Base-by-base conservation (phyloP, 169 alveolate genomes). In the Cryptosporidium xiaoi region DNA sequence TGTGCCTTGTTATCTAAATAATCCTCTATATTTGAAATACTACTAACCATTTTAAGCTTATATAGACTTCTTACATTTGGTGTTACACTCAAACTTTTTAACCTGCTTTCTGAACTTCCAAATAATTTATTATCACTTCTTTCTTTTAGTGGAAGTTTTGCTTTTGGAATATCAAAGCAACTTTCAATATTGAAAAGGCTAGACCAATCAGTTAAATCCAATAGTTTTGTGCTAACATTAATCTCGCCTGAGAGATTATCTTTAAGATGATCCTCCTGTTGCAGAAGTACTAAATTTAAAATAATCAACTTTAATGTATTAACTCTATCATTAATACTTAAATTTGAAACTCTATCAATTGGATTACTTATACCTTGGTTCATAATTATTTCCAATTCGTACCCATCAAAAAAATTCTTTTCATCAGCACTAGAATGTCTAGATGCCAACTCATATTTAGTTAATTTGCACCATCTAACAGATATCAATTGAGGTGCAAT, bases 401-500 rank as follows among this genome's bases (percentile, higher is more conserved):
- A 60, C 3, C 66, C 46, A 40, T 29, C 51, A 44, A 13, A 77
- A 58, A 20, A 53, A 60, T 60, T 50, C 18, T 20, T 29, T 18
- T 6, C 15, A 18, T 60, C 56, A 13, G 13, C 33, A 31, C 53
- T 68, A 18, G 87, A 77, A 13, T 40, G 20, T 12, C 16, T 7
- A n/a, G 20, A 18, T 51, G 2, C 48, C 34, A 51, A 20, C 12
- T 34, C 40, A 7, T 31, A 16, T 46, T 60, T 62, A 60, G 53
- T 77, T 56, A 50, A 36, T 29, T 48, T 58, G 31, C 71, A 77
- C 87, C 87, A 77, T n/a, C 29, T 77, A 5, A 77, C 27, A 44
- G 87, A 77, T 27, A 77, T 77, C 51, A 77, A n/a, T 24, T 62
- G 71, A 60, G 87, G 87, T 10, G 87, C 65, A 36, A 77, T 60